phyloP scores from a whole-genome alignment of 345 rosid species.

The Tarenaya hassleriana region DNA sequence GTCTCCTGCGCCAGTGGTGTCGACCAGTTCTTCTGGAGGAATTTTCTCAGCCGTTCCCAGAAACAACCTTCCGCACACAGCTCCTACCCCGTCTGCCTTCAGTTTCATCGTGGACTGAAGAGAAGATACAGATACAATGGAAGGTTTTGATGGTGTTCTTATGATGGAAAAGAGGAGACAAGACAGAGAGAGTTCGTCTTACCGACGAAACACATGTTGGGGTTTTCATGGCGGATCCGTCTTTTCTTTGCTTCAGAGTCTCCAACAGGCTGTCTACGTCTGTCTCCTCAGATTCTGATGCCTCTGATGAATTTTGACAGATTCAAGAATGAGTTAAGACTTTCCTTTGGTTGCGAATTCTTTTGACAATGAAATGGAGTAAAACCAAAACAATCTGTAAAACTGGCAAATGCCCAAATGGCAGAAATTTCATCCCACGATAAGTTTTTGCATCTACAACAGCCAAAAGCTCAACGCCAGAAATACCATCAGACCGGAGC shows the following conservation, averaged over 20 bases:
- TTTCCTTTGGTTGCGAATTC: too few species aligned
- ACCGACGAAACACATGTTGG: constrained; percentile 68
- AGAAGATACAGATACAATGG: constrained; percentile 3
- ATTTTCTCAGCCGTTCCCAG: constrained; percentile 76
- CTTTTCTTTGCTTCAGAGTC: constrained; percentile 38
- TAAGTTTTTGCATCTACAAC: too few species aligned
- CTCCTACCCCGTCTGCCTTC: constrained; percentile 56
- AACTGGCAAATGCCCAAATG: too few species aligned
- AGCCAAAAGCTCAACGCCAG: too few species aligned
- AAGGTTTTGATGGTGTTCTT: constrained; percentile 1
- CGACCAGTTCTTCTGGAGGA: constrained; percentile 67
- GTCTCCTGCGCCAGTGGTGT: constrained; percentile 95
- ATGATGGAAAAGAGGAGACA: not conserved
- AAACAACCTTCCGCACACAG: constrained; percentile 52
- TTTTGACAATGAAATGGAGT: too few species aligned
- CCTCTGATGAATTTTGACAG: constrained; percentile 26
- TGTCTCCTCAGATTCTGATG: constrained; percentile 35
- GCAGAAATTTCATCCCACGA: too few species aligned
- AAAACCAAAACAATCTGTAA: too few species aligned
- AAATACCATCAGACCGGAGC: too few species aligned
- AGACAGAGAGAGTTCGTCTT: constrained; percentile 16
- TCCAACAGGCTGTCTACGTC: constrained; percentile 54
- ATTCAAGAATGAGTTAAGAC: not conserved
- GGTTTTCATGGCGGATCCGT: constrained; percentile 32
- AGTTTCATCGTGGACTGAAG: constrained; percentile 39